These are phyloP conservation scores for Boletus rubescentipes DNA, from an alignment of 768 basidiomycete genomes.

Conservation along the genomic window DNA sequence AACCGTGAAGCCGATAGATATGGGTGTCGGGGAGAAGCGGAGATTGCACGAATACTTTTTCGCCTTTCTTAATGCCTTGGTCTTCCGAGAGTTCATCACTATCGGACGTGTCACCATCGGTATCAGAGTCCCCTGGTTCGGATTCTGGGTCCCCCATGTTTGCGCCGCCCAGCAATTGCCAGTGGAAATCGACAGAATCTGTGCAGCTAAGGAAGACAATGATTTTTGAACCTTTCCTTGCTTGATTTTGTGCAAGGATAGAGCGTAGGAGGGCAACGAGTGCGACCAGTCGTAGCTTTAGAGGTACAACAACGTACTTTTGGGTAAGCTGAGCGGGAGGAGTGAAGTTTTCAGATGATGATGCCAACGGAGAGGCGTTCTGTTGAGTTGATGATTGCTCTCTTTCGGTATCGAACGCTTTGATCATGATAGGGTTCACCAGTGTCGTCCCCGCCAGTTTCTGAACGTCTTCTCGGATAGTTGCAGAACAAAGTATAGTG, in stretches of 20 bases:
- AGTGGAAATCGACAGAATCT: constrained; percentile 97
- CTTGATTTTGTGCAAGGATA: constrained; percentile 62
- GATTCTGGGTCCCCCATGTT: constrained; percentile 52
- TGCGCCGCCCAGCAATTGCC: constrained; percentile 75
- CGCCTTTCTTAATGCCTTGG: constrained; percentile 29
- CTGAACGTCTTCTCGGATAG: constrained; percentile 93
- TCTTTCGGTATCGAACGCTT: constrained; percentile 58
- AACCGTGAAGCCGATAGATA: constrained; percentile 91
- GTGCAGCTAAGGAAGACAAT: constrained; percentile 97
- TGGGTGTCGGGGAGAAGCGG: constrained; percentile 78
- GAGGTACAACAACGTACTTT: constrained; percentile 85
- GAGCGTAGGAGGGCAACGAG: constrained; percentile 84
- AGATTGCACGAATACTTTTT: constrained; percentile 58
- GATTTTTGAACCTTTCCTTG: constrained; percentile 61
- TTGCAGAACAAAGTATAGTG: constrained; percentile 95
- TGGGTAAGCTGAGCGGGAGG: constrained; percentile 93
- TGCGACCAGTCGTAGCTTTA: constrained; percentile 92
- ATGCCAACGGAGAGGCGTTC: constrained; percentile 12
- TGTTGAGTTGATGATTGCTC: constrained; percentile 14
- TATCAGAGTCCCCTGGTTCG: constrained; percentile 24
- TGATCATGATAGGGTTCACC: constrained; percentile 78
- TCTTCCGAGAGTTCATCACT: constrained; percentile 26
- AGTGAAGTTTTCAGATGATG: constrained; percentile 65
- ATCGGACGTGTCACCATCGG: constrained; percentile 26
- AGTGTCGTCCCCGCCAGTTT: constrained; percentile 85